Evolutionary conservation across 2,329 filamentous ascomycete species (phyloP).

Genomic region (Zymoseptoria passerinii): DNA sequence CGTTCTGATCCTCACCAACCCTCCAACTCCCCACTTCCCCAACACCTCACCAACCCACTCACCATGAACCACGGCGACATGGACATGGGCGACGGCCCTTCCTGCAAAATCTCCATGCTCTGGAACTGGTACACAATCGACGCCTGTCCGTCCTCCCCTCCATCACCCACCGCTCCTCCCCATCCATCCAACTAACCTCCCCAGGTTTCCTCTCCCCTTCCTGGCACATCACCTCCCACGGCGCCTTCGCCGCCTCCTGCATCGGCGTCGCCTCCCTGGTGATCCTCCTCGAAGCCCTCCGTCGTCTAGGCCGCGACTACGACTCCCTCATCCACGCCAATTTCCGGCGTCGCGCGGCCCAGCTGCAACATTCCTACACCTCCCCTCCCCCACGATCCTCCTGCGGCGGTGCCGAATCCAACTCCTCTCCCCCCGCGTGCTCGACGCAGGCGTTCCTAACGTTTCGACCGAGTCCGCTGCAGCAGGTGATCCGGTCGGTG

Average conservation of each 20-base stretch:
- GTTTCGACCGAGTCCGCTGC: constrained; percentile 49
- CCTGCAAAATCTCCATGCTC: constrained; percentile 45
- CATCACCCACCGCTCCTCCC: background rate
- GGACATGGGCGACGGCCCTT: background rate
- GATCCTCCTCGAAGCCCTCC: constrained; percentile 62
- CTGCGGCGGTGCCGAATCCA: background rate
- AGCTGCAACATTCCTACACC: background rate
- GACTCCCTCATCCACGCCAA: constrained; percentile 40
- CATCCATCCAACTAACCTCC: too few relatives aligned
- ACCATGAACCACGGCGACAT: background rate
- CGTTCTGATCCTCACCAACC: background rate
- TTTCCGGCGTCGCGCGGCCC: background rate
- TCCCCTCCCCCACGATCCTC: background rate
- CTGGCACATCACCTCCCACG: constrained; percentile 62
- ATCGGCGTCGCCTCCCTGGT: constrained; percentile 70
- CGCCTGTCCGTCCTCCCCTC: constrained; percentile 39
- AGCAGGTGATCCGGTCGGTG: constrained; percentile 59
- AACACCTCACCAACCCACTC: background rate
- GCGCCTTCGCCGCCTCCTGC: constrained; percentile 72
- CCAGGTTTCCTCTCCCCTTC: constrained; percentile 53
- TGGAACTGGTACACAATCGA: constrained; percentile 73
- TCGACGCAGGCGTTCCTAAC: background rate
- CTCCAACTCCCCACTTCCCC: too few relatives aligned
- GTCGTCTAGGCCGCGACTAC: constrained; percentile 63
- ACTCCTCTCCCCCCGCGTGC: background rate